Base-by-base conservation (phyloP, 805 yeast genomes). In the Wilhelminamyces savonicus region DNA sequence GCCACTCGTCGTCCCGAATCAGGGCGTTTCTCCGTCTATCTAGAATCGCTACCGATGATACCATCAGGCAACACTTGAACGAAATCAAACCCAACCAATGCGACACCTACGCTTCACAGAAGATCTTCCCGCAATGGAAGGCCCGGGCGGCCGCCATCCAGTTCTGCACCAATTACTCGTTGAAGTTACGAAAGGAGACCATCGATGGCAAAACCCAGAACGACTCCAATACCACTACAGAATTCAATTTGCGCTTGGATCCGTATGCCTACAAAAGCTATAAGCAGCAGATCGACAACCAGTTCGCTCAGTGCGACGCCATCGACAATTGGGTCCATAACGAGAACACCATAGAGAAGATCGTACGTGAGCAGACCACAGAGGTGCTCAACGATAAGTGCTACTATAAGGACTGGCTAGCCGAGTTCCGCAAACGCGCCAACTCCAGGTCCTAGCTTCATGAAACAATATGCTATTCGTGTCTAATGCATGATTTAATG, bases 41-140 rank as follows among this genome's bases (percentile, higher is more conserved):
- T 4, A 36, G 71, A 21, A 36, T 53, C 9, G 57, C 60, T 15
- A 49, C 64, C n/a, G 71, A 64, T 40, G 71, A 64, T 37, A 43
- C 59, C 13, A 49, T 64, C 20, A 43, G 46, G 12, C 61, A 58
- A 24, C 69, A 62, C 37, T 40, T 64, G 28, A 62, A 62, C 40
- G 64, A 52, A 29, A 31, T 52, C 15, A 26, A 29, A 2, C 14
- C 33, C 7, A 27, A 34, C 5, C 28, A 37, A 7, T 64, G 69
- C 37, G 52, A 45, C 27, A 29, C 26, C 4, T 62, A 51, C 39
- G 62, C 56, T 37, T 28, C 29, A 9, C 28, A 34, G 9, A 39
- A 36, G 2, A 50, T 64, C 13, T 41, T 47, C 4, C 64, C 67
- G 1, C 59, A 59, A 36, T 64, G 71, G 71, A 28, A 43, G 18